These are phyloP conservation scores for Neurospora intermedia DNA, from an alignment of 495 filamentous ascomycete species.

Conservation along the genomic window DNA sequence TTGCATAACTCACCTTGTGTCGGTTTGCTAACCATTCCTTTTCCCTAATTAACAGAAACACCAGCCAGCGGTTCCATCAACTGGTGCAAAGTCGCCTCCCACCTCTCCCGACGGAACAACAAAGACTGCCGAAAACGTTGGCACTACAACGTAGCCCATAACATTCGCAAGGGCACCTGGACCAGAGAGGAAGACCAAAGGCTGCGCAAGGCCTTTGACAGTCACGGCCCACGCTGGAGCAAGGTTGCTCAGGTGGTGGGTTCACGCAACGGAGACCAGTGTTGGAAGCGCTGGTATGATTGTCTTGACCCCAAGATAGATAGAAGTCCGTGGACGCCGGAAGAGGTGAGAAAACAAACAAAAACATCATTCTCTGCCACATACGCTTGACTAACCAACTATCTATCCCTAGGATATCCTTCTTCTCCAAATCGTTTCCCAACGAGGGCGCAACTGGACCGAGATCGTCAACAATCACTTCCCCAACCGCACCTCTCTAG, in stretches of 20 bases:
- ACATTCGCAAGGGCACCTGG: conserved; percentile 32
- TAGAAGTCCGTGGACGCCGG: conserved; percentile 22
- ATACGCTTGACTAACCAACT: background rate
- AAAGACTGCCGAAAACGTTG: conserved; percentile 35
- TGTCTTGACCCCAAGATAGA: conserved; percentile 22
- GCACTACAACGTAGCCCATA: conserved; percentile 27
- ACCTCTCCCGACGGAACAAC: conserved; percentile 30
- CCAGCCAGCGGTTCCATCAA: conserved; percentile 22
- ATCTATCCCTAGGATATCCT: conserved; percentile 13
- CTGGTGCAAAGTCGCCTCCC: conserved; percentile 28
- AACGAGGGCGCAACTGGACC: conserved; percentile 24
- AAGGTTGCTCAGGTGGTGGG: conserved; percentile 21
- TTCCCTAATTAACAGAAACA: conserved; percentile 8
- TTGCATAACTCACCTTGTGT: background rate
- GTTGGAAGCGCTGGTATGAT: conserved; percentile 27
- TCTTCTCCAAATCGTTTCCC: conserved; percentile 18
- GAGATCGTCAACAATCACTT: conserved; percentile 24
- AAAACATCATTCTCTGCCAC: background rate
- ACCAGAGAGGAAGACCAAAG: conserved; percentile 29
- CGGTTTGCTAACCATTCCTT: background rate
- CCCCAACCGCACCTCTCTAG: conserved; percentile 24
- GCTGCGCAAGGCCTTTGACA: conserved; percentile 22
- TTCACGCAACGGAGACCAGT: conserved; percentile 25
- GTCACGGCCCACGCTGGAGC: conserved; percentile 26
- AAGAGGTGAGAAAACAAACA: conserved; percentile 13